These are phyloP conservation scores for Eucalyptus coolabah DNA, from an alignment of 345 rosid genomes.

Conservation along the genomic window DNA sequence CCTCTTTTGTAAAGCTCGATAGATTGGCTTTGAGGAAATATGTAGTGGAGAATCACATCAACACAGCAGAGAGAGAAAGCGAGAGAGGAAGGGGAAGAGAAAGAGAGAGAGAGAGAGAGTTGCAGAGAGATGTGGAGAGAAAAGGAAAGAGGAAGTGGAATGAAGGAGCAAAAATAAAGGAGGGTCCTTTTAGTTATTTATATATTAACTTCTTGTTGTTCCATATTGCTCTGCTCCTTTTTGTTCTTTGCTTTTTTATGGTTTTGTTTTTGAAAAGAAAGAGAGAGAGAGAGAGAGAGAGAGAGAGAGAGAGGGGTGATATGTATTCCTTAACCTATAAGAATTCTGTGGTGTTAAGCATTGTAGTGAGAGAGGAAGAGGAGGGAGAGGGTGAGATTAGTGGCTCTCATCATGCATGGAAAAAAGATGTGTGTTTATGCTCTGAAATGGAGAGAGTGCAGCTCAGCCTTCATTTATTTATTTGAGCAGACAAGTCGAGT, in stretches of 20 bases:
- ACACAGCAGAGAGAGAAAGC: constrained; percentile 24
- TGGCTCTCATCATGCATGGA: background rate
- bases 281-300: background rate
- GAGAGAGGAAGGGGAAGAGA: background rate
- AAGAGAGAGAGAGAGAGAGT: background rate
- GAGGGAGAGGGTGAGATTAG: background rate
- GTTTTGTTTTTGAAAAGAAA: constrained; percentile 12
- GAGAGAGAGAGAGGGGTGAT: background rate
- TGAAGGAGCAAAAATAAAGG: constrained; percentile 31
- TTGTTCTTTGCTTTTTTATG: constrained; percentile 54
- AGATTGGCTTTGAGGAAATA: constrained; percentile 13
- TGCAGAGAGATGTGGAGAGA: constrained; percentile 9
- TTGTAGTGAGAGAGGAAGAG: background rate
- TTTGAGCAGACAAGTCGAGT: background rate
- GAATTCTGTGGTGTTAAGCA: constrained; percentile 7
- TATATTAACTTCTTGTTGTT: background rate
- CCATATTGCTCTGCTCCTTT: constrained; percentile 31
- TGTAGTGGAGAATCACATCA: background rate
- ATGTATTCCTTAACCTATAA: constrained; percentile 32
- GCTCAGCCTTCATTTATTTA: background rate
- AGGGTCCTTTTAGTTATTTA: constrained; percentile 29
- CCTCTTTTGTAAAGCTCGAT: constrained; percentile 31
- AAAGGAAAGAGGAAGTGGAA: background rate
- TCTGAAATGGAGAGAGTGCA: background rate
- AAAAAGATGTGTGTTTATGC: background rate